Percentiles rank a stretch among this genome's conserved stretches.
phyloP scores from a whole-genome alignment of 1,139 yeast genomes.

The Williopsis jadinii region DNA sequence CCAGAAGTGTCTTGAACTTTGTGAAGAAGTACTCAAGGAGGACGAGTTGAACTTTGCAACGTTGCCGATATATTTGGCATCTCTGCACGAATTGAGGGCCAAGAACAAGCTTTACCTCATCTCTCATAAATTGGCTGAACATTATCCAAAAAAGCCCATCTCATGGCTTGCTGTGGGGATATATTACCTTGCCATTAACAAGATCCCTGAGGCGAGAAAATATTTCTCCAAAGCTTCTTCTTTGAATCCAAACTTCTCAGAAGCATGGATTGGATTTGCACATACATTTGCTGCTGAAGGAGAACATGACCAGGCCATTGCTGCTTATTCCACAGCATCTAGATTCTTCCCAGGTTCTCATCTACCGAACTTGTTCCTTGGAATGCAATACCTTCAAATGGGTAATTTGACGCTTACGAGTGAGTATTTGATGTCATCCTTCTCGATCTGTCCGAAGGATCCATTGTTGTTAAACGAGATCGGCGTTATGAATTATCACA shows the following conservation, averaged over 20 bases:
- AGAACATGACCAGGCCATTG: slow-evolving; percentile 96
- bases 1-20: slow-evolving; percentile 65
- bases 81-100: slow-evolving; percentile 79
- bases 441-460: slow-evolving; percentile 73
- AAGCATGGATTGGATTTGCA: slow-evolving; percentile 98
- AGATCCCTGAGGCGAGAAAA: slow-evolving; percentile 75
- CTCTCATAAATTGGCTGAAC: slow-evolving; percentile 84
- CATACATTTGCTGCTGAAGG: slow-evolving; percentile 97
- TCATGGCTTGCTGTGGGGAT: slow-evolving; percentile 94
- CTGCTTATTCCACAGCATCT: slow-evolving; percentile 96
- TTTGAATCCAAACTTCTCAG: slow-evolving; percentile 84
- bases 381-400: slow-evolving; percentile 94
- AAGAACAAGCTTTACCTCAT: slow-evolving; percentile 72
- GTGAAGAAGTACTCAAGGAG: slow-evolving; percentile 54
- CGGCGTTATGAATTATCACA: slow-evolving; percentile 85
- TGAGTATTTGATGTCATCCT: slow-evolving; percentile 75
- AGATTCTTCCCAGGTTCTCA: slow-evolving; percentile 92
- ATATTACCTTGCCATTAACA: slow-evolving; percentile 72
- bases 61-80: slow-evolving; percentile 75
- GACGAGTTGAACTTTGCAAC: slow-evolving; percentile 72
- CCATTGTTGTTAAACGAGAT: slow-evolving; percentile 85
- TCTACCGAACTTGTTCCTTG: slow-evolving; percentile 81
- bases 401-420: slow-evolving; percentile 77
- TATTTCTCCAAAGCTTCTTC: slow-evolving; percentile 87
- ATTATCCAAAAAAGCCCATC: slow-evolving; percentile 73